Evolutionary conservation across 2,329 filamentous ascomycete genomes (phyloP).

Genomic region (Hypoxylon sp.): DNA sequence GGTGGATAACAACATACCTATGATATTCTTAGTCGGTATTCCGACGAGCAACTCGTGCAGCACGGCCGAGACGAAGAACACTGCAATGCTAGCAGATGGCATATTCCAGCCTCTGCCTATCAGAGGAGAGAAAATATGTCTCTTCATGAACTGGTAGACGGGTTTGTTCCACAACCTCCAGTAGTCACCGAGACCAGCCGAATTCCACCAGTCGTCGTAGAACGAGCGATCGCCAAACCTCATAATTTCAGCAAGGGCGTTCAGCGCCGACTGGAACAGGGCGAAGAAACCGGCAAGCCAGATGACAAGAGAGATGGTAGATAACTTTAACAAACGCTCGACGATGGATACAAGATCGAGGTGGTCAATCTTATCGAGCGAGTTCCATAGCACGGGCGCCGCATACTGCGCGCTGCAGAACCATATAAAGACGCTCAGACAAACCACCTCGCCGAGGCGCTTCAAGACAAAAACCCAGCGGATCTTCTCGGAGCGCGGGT

Average conservation of each 20-base stretch:
- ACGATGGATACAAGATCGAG: conserved; percentile 83
- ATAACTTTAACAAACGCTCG: conserved; percentile 92
- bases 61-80: conserved; percentile 88
- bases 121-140: conserved; percentile 90
- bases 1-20: conserved; percentile 71
- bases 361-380: conserved; percentile 83
- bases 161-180: conserved; percentile 99
- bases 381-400: conserved; percentile 87
- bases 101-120: conserved; percentile 83
- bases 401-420: conserved; percentile 94
- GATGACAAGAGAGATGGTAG: conserved; percentile 92
- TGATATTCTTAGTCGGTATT: conserved; percentile 91
- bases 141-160: conserved; percentile 94
- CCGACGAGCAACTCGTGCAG: conserved; percentile 94
- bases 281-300: conserved; percentile 99
- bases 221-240: conserved; percentile 93
- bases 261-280: conserved; percentile 90
- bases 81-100: conserved; percentile 74
- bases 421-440: conserved; percentile 91
- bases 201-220: conserved; percentile 99
- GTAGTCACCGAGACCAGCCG: conserved; percentile 82
- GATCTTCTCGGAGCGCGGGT: conserved; percentile 82
- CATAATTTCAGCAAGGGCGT: conserved; percentile 89
- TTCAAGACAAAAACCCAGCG: conserved; percentile 90
- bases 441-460: conserved; percentile 78